A percentile compares a stretch with the other conserved stretches of the same genome.
phyloP scores from a whole-genome alignment of 2,329 filamentous ascomycete genomes.

The Chrysosphaeria jannelii region DNA sequence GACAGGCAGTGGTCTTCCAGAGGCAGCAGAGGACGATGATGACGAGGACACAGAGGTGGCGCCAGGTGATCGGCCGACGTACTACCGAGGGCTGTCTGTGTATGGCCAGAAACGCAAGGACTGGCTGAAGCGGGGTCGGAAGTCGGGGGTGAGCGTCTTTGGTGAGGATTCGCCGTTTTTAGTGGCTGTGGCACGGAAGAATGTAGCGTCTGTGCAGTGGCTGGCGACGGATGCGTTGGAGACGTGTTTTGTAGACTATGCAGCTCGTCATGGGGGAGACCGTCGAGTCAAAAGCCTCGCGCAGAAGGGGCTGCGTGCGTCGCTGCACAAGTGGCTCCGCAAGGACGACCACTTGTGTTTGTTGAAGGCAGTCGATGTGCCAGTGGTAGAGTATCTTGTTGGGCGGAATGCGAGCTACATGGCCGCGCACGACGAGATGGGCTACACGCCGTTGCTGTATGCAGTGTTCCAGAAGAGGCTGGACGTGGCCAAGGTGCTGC shows the following conservation, averaged over 20 bases:
- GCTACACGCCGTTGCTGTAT: conserved; percentile 36
- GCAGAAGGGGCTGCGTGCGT: too few relatives aligned
- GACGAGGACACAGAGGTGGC: too few relatives aligned
- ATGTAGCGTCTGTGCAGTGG: conserved; percentile 43
- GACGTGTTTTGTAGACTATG: conserved; percentile 35
- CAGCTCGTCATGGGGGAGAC: conserved; percentile 28
- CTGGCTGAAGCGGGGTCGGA: conserved; percentile 37
- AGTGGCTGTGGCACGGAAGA: conserved; percentile 22
- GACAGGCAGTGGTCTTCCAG: conserved; percentile 39
- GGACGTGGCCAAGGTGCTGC: conserved; percentile 26
- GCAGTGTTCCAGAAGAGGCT: conserved; percentile 26
- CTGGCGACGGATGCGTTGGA: conserved; percentile 42
- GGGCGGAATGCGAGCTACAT: conserved; percentile 28
- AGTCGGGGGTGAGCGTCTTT: conserved; percentile 10
- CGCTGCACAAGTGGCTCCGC: conserved; percentile 32
- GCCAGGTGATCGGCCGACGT: too few relatives aligned
- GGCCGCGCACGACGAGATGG: conserved; percentile 25
- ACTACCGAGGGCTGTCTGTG: conserved; percentile 50
- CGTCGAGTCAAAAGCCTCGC: conserved; percentile 30
- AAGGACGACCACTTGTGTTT: conserved; percentile 30
- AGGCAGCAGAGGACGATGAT: too few relatives aligned
- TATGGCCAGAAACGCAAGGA: conserved; percentile 42
- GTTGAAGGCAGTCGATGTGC: conserved; percentile 29
- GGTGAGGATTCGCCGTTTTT: conserved; percentile 27
- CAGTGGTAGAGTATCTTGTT: conserved; percentile 34